Evolutionary conservation across 768 basidiomycete species (phyloP).

Genomic region (Multifurca ochricompacta): DNA sequence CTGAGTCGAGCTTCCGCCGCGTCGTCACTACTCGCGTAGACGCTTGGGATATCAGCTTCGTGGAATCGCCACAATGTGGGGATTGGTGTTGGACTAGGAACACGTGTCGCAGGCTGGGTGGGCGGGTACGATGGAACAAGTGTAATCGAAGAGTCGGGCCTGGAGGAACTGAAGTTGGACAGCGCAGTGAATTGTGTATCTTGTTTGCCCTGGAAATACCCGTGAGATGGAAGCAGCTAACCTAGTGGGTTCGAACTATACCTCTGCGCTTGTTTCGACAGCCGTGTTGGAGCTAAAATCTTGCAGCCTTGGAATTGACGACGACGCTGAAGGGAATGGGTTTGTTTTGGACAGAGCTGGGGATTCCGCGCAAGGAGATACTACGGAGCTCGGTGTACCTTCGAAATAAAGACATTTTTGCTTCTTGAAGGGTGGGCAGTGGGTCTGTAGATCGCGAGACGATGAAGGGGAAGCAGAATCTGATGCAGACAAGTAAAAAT

Average conservation of each 20-base stretch:
- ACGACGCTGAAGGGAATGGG: neutral
- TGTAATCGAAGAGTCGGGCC: neutral
- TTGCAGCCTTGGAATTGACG: neutral
- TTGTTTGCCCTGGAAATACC: neutral
- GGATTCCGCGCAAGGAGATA: neutral
- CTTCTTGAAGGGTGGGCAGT: neutral
- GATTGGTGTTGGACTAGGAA: neutral
- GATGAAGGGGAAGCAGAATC: neutral
- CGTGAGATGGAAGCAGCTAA: neutral
- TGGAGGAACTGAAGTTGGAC: neutral
- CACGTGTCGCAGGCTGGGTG: constrained; percentile 2
- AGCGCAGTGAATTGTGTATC: neutral
- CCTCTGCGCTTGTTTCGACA: neutral
- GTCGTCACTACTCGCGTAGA: neutral
- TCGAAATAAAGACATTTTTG: constrained; percentile 1
- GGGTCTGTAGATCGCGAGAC: neutral
- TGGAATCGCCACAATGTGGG: neutral
- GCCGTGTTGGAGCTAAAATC: neutral
- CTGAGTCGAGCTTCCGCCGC: constrained; percentile 11
- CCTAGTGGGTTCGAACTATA: neutral
- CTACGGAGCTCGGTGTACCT: neutral
- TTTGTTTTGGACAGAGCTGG: neutral
- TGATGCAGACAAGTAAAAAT: constrained; percentile 7
- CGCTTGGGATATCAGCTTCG: neutral
- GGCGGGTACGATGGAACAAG: neutral